Evolutionary conservation across 768 basidiomycete species (phyloP).

Genomic region (Amyloporia xantha): DNA sequence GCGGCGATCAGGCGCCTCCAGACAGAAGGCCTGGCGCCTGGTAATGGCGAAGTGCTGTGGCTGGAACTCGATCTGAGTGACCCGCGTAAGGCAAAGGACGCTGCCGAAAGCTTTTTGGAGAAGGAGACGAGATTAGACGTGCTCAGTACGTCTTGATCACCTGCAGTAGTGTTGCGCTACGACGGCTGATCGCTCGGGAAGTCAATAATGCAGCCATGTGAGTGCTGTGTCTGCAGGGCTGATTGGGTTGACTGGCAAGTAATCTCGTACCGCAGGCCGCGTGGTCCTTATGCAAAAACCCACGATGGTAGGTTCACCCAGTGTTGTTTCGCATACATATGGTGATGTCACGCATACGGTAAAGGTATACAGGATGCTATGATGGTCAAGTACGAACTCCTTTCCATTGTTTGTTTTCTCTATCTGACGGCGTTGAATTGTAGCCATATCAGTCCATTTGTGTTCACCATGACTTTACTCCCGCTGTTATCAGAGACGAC

Average conservation of each 20-base stretch:
- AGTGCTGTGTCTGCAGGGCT: too few species aligned
- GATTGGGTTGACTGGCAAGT: too few species aligned
- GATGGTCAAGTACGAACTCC: constrained; percentile 33
- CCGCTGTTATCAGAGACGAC: constrained; percentile 27
- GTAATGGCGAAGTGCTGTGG: constrained; percentile 42
- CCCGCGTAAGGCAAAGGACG: constrained; percentile 38
- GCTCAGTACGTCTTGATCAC: constrained; percentile 36
- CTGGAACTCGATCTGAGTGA: constrained; percentile 46
- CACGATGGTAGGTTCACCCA: constrained; percentile 5
- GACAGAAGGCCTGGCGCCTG: constrained; percentile 35
- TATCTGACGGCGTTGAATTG: too few species aligned
- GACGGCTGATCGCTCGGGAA: too few species aligned
- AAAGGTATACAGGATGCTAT: constrained; percentile 31
- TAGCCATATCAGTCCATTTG: constrained; percentile 25
- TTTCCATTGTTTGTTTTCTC: too few species aligned
- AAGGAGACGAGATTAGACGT: constrained; percentile 50
- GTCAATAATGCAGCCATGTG: constrained; percentile 5
- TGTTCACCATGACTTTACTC: constrained; percentile 25
- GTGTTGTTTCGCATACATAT: background rate
- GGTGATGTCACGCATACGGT: too few species aligned
- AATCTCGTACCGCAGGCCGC: constrained; percentile 12
- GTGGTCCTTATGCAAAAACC: constrained; percentile 12
- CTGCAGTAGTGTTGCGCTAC: background rate
- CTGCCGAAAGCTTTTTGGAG: constrained; percentile 42
- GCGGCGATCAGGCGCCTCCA: constrained; percentile 42